Percentiles rank a stretch among this genome's conserved stretches.
phyloP scores from a whole-genome alignment of 2,329 filamentous ascomycete species.

The Trichoderma lentiforme region DNA sequence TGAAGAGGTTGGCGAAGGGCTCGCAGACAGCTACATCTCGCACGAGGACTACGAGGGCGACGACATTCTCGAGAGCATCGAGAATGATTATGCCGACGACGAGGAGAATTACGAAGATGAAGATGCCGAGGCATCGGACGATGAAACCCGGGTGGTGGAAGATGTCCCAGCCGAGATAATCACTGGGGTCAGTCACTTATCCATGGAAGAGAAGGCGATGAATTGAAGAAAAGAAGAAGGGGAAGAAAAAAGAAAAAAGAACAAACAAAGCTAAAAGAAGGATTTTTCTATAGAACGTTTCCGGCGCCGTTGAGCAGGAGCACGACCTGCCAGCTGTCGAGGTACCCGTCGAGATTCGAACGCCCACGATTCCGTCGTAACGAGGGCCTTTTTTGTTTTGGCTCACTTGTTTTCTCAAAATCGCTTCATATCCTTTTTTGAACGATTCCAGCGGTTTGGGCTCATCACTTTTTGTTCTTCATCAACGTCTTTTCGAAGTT shows the following conservation, averaged over 20 bases:
- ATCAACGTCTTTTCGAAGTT: neutral
- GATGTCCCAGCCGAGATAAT: slow-evolving; percentile 57
- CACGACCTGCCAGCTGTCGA: slow-evolving; percentile 20
- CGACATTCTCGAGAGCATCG: slow-evolving; percentile 25
- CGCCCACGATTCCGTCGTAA: slow-evolving; percentile 13
- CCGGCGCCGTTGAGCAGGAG: slow-evolving; percentile 8
- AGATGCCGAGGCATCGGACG: slow-evolving; percentile 20
- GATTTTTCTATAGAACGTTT: slow-evolving; percentile 19
- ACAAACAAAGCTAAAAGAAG: slow-evolving; percentile 28
- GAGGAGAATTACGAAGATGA: slow-evolving; percentile 29
- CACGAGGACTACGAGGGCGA: slow-evolving; percentile 47
- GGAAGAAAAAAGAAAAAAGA: neutral
- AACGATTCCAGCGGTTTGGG: neutral
- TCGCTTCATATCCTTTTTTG: neutral
- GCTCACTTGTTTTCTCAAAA: neutral
- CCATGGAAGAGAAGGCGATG: slow-evolving; percentile 40
- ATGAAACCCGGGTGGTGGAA: slow-evolving; percentile 31
- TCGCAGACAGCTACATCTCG: slow-evolving; percentile 57
- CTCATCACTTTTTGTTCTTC: neutral
- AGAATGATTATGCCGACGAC: slow-evolving; percentile 36
- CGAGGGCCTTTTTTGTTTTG: neutral
- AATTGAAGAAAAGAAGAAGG: slow-evolving; percentile 16
- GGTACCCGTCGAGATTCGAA: slow-evolving; percentile 30
- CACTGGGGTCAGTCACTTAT: slow-evolving; percentile 55
- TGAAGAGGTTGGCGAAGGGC: slow-evolving; percentile 39